Evolutionary conservation across 495 filamentous ascomycete genomes (phyloP).

Genomic region (Patellaria atrata): DNA sequence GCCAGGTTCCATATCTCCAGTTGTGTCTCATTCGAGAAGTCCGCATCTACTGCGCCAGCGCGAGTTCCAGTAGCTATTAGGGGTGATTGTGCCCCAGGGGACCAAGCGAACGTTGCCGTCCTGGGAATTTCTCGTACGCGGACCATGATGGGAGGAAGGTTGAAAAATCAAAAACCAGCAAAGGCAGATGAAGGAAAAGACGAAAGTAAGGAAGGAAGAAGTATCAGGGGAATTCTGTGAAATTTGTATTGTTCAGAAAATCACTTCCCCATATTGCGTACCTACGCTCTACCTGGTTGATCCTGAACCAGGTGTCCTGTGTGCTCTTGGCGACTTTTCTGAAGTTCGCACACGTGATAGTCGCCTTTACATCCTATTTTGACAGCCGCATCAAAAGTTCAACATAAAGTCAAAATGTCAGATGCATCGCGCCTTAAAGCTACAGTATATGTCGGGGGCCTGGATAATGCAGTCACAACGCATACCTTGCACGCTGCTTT

Average conservation of each 20-base stretch:
- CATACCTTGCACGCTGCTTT: conserved; percentile 76
- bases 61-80: conserved; percentile 89
- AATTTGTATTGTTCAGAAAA: too few relatives aligned
- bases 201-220: conserved; percentile 19
- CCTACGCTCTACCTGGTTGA: too few relatives aligned
- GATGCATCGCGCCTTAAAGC: conserved; percentile 72
- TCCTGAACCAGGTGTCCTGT: too few relatives aligned
- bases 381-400: neutral
- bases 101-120: conserved; percentile 96
- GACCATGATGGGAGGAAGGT: conserved; percentile 54
- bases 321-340: too few relatives aligned
- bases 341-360: too few relatives aligned
- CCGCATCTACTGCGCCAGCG: conserved; percentile 86
- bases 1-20: conserved; percentile 92
- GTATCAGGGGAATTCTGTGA: conserved; percentile 15
- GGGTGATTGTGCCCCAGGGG: conserved; percentile 56
- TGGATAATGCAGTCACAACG: conserved; percentile 62
- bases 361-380: neutral
- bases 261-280: too few relatives aligned
- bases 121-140: conserved; percentile 86
- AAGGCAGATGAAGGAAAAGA: conserved; percentile 16
- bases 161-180: conserved; percentile 9
- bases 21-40: conserved; percentile 95
- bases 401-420: conserved; percentile 40
- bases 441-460: conserved; percentile 82